phyloP scores from a whole-genome alignment of 2,329 filamentous ascomycete genomes.

The Ascochyta viciae-villosae region DNA sequence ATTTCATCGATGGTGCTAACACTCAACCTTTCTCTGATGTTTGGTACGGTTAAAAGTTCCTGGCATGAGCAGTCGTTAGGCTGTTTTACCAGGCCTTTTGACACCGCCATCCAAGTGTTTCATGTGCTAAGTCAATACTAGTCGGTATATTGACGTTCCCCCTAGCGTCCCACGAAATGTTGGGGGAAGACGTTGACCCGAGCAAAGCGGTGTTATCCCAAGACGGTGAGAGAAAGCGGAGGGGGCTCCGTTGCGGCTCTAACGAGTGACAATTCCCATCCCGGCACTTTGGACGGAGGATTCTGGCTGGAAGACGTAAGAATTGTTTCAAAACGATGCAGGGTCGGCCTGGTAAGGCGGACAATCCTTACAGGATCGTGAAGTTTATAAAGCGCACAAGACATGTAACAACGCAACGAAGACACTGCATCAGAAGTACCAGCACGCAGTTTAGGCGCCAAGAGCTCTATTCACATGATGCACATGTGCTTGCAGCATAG shows the following conservation, averaged over 20 bases:
- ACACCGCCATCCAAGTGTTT: not conserved
- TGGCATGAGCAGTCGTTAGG: not conserved
- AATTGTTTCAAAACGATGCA: constrained; percentile 6
- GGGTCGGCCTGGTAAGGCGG: not conserved
- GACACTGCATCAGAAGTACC: not conserved
- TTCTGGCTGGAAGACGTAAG: not conserved
- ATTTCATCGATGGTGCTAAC: not conserved
- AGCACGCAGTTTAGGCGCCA: not conserved
- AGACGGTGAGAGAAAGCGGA: constrained; percentile 2
- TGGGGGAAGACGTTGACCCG: constrained; percentile 8
- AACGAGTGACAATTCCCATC: not conserved
- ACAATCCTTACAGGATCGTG: not conserved
- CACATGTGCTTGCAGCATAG: not conserved
- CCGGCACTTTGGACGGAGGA: constrained; percentile 1
- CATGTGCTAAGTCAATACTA: not conserved
- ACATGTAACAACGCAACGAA: not conserved
- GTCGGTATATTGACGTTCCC: not conserved
- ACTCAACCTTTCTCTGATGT: not conserved
- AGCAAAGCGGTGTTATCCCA: not conserved
- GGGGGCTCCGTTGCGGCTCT: constrained; percentile 4
- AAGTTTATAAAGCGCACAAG: not conserved
- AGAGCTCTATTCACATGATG: not conserved
- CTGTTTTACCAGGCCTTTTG: not conserved
- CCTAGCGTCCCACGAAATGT: not conserved
- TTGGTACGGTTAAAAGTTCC: not conserved